Percentiles rank a stretch among this genome's conserved stretches.
Evolutionary conservation across 202 grass and related monocot genomes (phyloP).

Genomic region (Hordeum pubiflorum): DNA sequence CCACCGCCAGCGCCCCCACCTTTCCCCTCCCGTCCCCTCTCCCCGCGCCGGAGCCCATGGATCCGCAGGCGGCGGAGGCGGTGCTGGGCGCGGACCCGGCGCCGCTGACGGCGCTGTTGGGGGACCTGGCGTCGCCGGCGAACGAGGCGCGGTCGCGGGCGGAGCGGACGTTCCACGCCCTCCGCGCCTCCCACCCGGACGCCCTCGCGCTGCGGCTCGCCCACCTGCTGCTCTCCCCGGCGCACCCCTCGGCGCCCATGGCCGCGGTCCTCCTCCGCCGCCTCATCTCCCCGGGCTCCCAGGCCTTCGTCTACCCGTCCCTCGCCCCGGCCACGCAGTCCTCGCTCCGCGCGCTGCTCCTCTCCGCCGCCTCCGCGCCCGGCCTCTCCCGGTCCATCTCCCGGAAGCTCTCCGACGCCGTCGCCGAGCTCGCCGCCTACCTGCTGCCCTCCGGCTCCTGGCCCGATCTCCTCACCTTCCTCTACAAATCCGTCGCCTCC

Average conservation of each 20-base stretch:
- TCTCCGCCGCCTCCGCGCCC: slow-evolving; percentile 33
- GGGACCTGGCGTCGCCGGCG: slow-evolving; percentile 45
- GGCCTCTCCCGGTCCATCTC: slow-evolving; percentile 47
- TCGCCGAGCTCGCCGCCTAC: slow-evolving; percentile 56
- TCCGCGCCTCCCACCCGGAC: slow-evolving; percentile 48
- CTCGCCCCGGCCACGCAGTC: slow-evolving; percentile 44
- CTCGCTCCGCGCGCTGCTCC: slow-evolving; percentile 45
- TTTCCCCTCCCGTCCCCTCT: no score
- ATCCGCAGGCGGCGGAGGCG: slow-evolving; percentile 39
- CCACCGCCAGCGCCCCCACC: not conserved
- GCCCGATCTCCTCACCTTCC: slow-evolving; percentile 61
- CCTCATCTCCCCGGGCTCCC: slow-evolving; percentile 53
- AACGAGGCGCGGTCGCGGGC: slow-evolving; percentile 58
- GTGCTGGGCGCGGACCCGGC: slow-evolving; percentile 52
- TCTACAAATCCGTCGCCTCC: slow-evolving; percentile 58
- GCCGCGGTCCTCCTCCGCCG: slow-evolving; percentile 71
- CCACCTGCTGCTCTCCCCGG: slow-evolving; percentile 48
- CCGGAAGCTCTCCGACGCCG: slow-evolving; percentile 64
- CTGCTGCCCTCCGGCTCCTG: slow-evolving; percentile 43
- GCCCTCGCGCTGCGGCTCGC: slow-evolving; percentile 48
- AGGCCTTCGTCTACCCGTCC: slow-evolving; percentile 40
- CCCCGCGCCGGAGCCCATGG: slow-evolving; percentile 6
- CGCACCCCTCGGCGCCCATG: slow-evolving; percentile 42
- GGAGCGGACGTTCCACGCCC: slow-evolving; percentile 44
- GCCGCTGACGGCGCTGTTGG: slow-evolving; percentile 44